Percentiles rank a stretch among this genome's conserved stretches.
These are phyloP conservation scores for Sherardia arvensis DNA, from an alignment of 257 asterid genomes.

Conservation along the genomic window DNA sequence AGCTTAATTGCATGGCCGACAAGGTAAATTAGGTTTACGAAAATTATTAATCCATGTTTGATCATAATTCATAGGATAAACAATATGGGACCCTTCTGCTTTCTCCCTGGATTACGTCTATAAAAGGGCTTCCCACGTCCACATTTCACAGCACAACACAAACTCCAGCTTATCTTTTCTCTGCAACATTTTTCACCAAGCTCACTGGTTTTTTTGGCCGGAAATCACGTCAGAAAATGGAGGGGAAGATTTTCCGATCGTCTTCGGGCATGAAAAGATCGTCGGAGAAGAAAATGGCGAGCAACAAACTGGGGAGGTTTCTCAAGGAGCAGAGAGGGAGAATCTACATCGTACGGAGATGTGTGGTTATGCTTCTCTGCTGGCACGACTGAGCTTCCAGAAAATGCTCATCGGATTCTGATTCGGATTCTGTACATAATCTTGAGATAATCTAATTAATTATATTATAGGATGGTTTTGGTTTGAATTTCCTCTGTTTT, in stretches of 20 bases:
- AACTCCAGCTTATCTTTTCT: neutral
- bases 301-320: conserved; percentile 44
- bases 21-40: conserved; percentile 4
- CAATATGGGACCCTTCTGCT: conserved; percentile 2
- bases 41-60: conserved; percentile 4
- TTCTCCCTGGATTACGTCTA: conserved; percentile 15
- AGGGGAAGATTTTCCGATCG: conserved; percentile 8
- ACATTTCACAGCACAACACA: conserved; percentile 4
- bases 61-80: conserved; percentile 27
- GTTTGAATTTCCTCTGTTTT: too few relatives aligned
- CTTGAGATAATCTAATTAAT: neutral
- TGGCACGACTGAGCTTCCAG: conserved; percentile 46
- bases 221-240: neutral
- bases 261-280: conserved; percentile 14
- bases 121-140: conserved; percentile 24
- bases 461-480: neutral
- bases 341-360: conserved; percentile 59
- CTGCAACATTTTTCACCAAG: neutral
- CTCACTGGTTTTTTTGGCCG: neutral
- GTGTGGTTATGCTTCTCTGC: conserved; percentile 73
- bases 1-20: conserved; percentile 29
- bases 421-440: conserved; percentile 36
- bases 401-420: neutral
- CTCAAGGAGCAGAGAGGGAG: conserved; percentile 63
- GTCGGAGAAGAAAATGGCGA: conserved; percentile 40